Conservation (phyloP, 139 green algal genomes). For the Chlamydomonas sp. region DNA sequence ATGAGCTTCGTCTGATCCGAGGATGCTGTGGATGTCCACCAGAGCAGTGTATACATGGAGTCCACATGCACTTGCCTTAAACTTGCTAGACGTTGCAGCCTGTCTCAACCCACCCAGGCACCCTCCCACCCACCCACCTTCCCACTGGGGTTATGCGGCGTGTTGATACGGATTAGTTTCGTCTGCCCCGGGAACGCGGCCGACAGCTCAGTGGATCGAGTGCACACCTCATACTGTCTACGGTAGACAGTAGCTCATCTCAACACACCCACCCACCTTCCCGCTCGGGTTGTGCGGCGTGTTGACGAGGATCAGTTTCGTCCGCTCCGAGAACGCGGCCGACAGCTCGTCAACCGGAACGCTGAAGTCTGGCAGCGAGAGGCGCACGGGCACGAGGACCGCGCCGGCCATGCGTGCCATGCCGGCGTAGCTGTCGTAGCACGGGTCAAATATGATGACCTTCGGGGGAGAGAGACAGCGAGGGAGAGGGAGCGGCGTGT, state of each 20-base stretch:
- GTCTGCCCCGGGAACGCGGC: conserved; percentile 26
- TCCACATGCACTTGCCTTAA: too few relatives aligned
- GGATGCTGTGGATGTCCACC: too few relatives aligned
- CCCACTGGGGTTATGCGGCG: too few relatives aligned
- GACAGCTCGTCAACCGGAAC: conserved; percentile 38
- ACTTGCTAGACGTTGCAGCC: too few relatives aligned
- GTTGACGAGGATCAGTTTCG: conserved; percentile 47
- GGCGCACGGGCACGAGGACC: conserved; percentile 31
- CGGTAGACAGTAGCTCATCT: too few relatives aligned
- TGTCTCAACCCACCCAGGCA: too few relatives aligned
- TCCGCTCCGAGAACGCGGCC: conserved; percentile 17
- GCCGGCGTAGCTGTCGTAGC: conserved; percentile 58
- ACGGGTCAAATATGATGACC: conserved; percentile 72
- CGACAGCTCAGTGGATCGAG: too few relatives aligned
- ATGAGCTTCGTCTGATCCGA: too few relatives aligned
- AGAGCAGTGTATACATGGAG: too few relatives aligned
- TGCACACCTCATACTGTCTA: too few relatives aligned
- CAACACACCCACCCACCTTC: conserved; percentile 22
- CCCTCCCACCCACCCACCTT: conserved; percentile 13
- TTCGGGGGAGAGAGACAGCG: conserved; percentile 13
- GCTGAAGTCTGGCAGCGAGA: conserved; percentile 43
- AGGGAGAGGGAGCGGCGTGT: neutral
- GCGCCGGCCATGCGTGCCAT: conserved; percentile 30
- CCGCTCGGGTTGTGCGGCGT: conserved; percentile 76
- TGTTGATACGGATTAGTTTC: too few relatives aligned